Base-by-base conservation (phyloP, 2,329 filamentous ascomycete genomes). In the Pseudogymnoascus destructans region DNA sequence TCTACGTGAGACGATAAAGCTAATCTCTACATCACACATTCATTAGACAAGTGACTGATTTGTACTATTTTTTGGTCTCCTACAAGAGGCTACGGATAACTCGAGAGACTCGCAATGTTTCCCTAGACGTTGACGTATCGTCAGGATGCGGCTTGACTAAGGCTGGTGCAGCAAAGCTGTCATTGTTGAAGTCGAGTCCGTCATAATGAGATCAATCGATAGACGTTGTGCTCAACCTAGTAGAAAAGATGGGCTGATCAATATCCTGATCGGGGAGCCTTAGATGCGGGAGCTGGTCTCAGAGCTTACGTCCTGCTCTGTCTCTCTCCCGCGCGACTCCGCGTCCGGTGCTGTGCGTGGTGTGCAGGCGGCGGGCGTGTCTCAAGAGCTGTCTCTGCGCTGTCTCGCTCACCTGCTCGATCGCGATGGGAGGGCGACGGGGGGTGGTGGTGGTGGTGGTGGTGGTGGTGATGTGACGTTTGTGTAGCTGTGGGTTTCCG, bases 241-340 rank as follows among this genome's bases (percentile, higher is more conserved):
- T 82, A 63, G 80, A 85, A 67, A 81, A 84, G 63, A 82, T 76
- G 15, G 79, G 79, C 55, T 73, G 75, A 32, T 84, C 69, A 30
- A 63, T 64, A 60, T 68, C 82, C 49, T 73, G 73, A 59, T n/a
- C n/a, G n/a, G n/a, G n/a, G n/a, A n/a, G 3, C 11, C 11, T 25
- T 46, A n/a, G 40, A 25, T 46, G 40, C 40, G 40, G 40, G 40
- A 46, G 40, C 40, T 46, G 40, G 40, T 46, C 40, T 46, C 40
- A 46, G 40, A 46, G 40, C 40, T 46, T 46, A 46, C 40, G 40
- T 46, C 15, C 40, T 25, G 40, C 40, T 46, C 40, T 46, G 40
- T 46, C 19, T 46, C 21, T 46, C 40, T 46, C 40, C 40, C 40
- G 40, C 40, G 40, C 25, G 40, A 46, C 40, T 23, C 19, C 38